These are phyloP conservation scores for Russula virescens DNA, from an alignment of 768 basidiomycete species.

Conservation along the genomic window DNA sequence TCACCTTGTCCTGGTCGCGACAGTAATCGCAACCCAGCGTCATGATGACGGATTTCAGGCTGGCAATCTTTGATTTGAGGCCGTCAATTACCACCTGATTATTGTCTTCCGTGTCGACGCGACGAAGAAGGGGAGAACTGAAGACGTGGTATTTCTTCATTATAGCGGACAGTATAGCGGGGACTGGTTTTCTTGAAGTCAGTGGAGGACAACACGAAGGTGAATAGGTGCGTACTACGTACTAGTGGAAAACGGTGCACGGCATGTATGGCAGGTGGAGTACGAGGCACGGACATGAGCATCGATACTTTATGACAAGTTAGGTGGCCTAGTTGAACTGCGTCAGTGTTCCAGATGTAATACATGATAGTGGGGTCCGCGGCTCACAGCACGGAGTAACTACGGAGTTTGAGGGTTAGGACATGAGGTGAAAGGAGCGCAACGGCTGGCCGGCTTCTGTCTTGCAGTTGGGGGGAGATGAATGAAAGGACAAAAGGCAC, in stretches of 20 bases:
- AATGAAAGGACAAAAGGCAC: too few species aligned
- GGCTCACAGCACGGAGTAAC: conserved; percentile 21
- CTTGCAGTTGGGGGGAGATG: too few species aligned
- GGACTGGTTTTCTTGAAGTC: conserved; percentile 4
- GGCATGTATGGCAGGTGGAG: conserved; percentile 21
- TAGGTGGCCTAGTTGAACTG: conserved; percentile 19
- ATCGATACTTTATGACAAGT: conserved; percentile 12
- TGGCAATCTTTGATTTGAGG: conserved; percentile 3
- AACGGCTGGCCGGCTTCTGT: background rate
- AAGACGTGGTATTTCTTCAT: conserved; percentile 18
- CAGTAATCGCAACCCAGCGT: conserved; percentile 11
- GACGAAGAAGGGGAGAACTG: conserved; percentile 15
- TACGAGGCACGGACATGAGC: conserved; percentile 1
- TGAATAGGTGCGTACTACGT: background rate
- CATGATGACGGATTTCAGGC: conserved; percentile 1
- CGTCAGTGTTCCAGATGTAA: background rate
- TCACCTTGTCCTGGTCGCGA: background rate
- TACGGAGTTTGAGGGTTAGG: conserved; percentile 3
- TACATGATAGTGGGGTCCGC: too few species aligned
- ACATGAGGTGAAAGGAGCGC: background rate
- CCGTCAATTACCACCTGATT: background rate
- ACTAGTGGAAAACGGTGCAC: conserved; percentile 10
- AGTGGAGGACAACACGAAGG: background rate
- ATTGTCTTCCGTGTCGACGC: conserved; percentile 12
- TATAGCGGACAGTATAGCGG: conserved; percentile 8